Base-by-base conservation (phyloP, 495 filamentous ascomycete species). In the Penicillium chermesinum region DNA sequence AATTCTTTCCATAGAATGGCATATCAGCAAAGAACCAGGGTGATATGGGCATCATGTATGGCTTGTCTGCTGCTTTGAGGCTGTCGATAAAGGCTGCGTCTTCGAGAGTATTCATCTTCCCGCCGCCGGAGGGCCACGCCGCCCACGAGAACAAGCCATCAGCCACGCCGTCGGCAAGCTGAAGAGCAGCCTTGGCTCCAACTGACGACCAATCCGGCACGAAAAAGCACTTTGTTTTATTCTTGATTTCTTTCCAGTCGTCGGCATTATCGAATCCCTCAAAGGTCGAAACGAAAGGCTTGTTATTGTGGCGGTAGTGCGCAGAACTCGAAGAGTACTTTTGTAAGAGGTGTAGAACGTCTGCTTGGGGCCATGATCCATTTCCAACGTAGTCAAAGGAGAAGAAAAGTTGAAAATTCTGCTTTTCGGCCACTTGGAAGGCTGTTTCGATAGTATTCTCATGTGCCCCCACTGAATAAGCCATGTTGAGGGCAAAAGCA, bases 11-110 rank as follows among this genome's bases (percentile, higher is more conserved):
- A 60, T 77, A 86, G 32, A 78, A 74, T 0, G 86, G 82, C 14
- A 89, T 69, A 43, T 85, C 83, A 58, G 73, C 75, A 53, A 85
- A 91, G 62, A 89, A 89, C 80, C 83, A 88, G 1, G 86, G 86
- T 13, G 83, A 83, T 12, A 87, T 80, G 13, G 80, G 78, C 86
- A 88, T 88, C 86, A 90, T 89, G 65, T 82, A 90, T 2, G 79
- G 69, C 62, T 84, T 85, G 1, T 70, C 71, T 7, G 39, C 38
- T 25, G 38, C 18, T 15, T 55, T 57, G 1, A 78, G 63, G 6
- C 55, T 57, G 2, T 64, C 55, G 19, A 70, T 61, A 63, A 81
- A 89, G 1, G 69, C 43, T 35, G 65, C 53, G 53, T 89, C 87
- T 14, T 67, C 67, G 16, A 64, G 65, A 0, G 72, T 75, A 5